phyloP scores from a whole-genome alignment of 1,139 yeast genomes.

The Kurtzmaniella quercitrusa region DNA sequence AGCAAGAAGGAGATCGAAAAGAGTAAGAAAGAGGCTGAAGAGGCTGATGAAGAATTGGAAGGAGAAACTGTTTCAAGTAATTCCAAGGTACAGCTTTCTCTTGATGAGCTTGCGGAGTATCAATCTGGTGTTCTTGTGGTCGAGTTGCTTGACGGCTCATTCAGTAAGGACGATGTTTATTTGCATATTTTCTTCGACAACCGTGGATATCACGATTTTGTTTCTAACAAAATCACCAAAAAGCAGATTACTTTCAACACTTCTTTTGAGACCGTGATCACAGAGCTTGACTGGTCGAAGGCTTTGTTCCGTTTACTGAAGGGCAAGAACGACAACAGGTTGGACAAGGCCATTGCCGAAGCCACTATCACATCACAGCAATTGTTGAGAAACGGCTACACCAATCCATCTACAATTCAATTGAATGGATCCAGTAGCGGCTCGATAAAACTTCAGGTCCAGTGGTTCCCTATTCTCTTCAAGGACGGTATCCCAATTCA shows the following conservation, averaged over 20 bases:
- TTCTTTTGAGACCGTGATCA: slow-evolving; percentile 70
- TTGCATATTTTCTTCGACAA: slow-evolving; percentile 77
- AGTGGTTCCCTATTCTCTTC: slow-evolving; percentile 73
- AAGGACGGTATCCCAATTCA: slow-evolving; percentile 60
- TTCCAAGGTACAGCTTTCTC: slow-evolving; percentile 51
- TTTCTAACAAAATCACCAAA: slow-evolving; percentile 42
- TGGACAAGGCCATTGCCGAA: slow-evolving; percentile 60
- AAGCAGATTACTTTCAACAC: slow-evolving; percentile 44
- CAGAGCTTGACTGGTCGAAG: slow-evolving; percentile 73
- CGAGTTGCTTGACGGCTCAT: slow-evolving; percentile 56
- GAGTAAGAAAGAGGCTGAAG: slow-evolving; percentile 23
- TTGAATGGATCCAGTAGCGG: slow-evolving; percentile 50
- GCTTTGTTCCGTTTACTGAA: slow-evolving; percentile 59
- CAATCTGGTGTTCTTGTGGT: slow-evolving; percentile 74
- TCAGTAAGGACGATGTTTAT: slow-evolving; percentile 51
- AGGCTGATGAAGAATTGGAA: slow-evolving; percentile 23
- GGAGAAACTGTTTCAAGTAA: slow-evolving; percentile 24
- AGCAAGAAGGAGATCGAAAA: slow-evolving; percentile 11
- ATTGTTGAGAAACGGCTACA: slow-evolving; percentile 62
- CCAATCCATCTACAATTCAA: slow-evolving; percentile 46
- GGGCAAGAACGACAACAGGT: slow-evolving; percentile 47
- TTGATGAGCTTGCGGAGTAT: slow-evolving; percentile 59
- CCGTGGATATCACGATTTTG: slow-evolving; percentile 58
- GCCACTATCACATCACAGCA: slow-evolving; percentile 63
- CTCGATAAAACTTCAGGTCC: slow-evolving; percentile 56